phyloP scores from a whole-genome alignment of 495 filamentous ascomycete species.

The Penicillium paradoxum region DNA sequence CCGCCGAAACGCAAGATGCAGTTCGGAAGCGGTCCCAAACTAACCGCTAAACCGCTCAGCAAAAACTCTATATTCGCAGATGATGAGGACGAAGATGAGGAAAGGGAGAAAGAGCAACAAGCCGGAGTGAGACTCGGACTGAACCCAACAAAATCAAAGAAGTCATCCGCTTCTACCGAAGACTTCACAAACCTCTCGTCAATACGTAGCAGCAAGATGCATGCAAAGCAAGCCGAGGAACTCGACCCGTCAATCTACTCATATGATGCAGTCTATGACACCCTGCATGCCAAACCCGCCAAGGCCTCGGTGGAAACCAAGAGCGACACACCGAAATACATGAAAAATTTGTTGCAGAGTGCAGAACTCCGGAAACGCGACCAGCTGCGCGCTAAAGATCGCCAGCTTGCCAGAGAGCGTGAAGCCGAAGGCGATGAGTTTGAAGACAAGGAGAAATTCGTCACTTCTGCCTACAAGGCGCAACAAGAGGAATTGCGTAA shows the following conservation, averaged over 20 bases:
- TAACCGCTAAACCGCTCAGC: slow-evolving; percentile 30
- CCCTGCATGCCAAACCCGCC: slow-evolving; percentile 39
- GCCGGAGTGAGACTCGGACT: slow-evolving; percentile 14
- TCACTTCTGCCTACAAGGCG: slow-evolving; percentile 89
- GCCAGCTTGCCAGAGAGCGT: slow-evolving; percentile 77
- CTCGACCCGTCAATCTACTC: slow-evolving; percentile 53
- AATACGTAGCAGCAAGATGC: slow-evolving; percentile 44
- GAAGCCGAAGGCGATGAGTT: slow-evolving; percentile 93
- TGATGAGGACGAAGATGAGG: slow-evolving; percentile 34
- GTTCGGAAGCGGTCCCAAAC: slow-evolving; percentile 18
- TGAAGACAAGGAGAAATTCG: slow-evolving; percentile 93
- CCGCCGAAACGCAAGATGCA: slow-evolving; percentile 37
- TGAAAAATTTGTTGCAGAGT: slow-evolving; percentile 70
- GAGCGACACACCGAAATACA: slow-evolving; percentile 65
- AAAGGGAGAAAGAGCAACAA: slow-evolving; percentile 19
- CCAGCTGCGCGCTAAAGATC: slow-evolving; percentile 80
- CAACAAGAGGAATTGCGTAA: slow-evolving; percentile 81
- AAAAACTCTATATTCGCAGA: slow-evolving; percentile 42
- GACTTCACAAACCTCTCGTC: slow-evolving; percentile 48
- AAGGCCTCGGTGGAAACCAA: slow-evolving; percentile 21
- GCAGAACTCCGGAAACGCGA: slow-evolving; percentile 87
- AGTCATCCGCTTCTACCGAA: slow-evolving; percentile 7
- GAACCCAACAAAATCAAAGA: slow-evolving; percentile 18
- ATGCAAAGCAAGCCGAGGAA: slow-evolving; percentile 42
- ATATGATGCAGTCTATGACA: slow-evolving; percentile 54